Base-by-base conservation (phyloP, 192 early-diverging fungal species). In the Haplosporangium gracile region DNA sequence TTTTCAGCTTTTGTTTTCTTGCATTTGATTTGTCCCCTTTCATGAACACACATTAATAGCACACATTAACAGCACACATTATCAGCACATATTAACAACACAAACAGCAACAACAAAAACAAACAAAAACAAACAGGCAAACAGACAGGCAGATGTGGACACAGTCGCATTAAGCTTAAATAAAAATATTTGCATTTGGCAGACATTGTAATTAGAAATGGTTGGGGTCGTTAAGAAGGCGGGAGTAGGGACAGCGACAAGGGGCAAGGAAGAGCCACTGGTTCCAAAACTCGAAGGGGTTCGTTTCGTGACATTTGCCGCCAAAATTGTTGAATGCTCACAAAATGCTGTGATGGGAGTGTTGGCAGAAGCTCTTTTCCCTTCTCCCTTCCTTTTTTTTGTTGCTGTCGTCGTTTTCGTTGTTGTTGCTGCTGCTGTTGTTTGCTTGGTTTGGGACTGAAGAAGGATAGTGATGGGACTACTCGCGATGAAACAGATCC, bases 401-500 rank as follows among this genome's bases (percentile, higher is more conserved):
- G 8, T 68, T 24, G 2, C 18, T 43, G 39, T 68, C 29, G 24
- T 24, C 10, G n/a, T 32, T 38, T 5, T 22, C 3, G 16, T 42
- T 29, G 72, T n/a, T 29, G 26, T 10, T 42, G 0, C 4, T 29
- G 22, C 7, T 2, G 22, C 22, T 22, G 36, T 72, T 40, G 11
- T 13, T 40, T 2, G n/a, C 0, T 22, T 47, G 6, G 71, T 42
- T 49, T 22, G 49, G 49, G 18, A 16, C 0, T 18, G 47, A 10
- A 11, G 42, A 11, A 0, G 5, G 42, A 43, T 5, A 7, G 42
- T 11, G 42, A 43, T 43, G 47, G 18, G 26, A 70, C 63, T 53
- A 85, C 51, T 42, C 70, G 32, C 84, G 84, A 86, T 78, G 78
- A 81, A 74, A 81, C 84, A 85, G 45, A 53, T 80, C 83, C 43